Evolutionary conservation across 495 filamentous ascomycete species (phyloP).

Genomic region (Aspergillus egyptiacus): DNA sequence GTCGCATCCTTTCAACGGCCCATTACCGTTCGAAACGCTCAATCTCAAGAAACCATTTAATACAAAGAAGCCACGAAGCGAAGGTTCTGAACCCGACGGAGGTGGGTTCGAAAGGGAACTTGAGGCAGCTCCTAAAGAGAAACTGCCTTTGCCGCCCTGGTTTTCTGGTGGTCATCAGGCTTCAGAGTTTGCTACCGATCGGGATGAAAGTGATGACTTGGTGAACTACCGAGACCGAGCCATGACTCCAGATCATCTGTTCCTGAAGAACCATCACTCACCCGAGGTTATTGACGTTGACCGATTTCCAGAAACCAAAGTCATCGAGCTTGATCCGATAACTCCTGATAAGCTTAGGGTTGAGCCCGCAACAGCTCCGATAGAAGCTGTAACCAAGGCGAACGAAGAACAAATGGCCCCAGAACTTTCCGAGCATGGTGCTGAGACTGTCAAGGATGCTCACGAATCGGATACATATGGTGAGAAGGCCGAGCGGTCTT

Average conservation of each 20-base stretch:
- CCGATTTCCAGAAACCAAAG: slow-evolving; percentile 26
- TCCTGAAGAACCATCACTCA: slow-evolving; percentile 37
- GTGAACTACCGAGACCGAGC: slow-evolving; percentile 18
- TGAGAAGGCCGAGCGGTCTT: slow-evolving; percentile 27
- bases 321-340: slow-evolving; percentile 40
- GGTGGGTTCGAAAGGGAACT: slow-evolving; percentile 64
- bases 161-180: slow-evolving; percentile 44
- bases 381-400: neutral
- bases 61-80: slow-evolving; percentile 33
- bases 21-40: slow-evolving; percentile 84
- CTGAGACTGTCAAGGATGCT: neutral
- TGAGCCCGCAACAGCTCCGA: neutral
- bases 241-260: slow-evolving; percentile 30
- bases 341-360: too few relatives aligned
- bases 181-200: slow-evolving; percentile 32
- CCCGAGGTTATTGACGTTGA: slow-evolving; percentile 46
- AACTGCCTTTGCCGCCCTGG: slow-evolving; percentile 78
- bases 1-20: slow-evolving; percentile 55
- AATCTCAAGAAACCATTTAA: slow-evolving; percentile 57
- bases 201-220: slow-evolving; percentile 19
- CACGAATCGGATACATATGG: slow-evolving; percentile 7
- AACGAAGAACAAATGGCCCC: neutral
- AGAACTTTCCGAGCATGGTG: neutral
- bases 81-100: slow-evolving; percentile 45
- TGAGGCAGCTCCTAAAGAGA: slow-evolving; percentile 42